phyloP scores from a whole-genome alignment of 225 moss, liverwort and hornwort genomes.

The Thuidium tamariscinum region DNA sequence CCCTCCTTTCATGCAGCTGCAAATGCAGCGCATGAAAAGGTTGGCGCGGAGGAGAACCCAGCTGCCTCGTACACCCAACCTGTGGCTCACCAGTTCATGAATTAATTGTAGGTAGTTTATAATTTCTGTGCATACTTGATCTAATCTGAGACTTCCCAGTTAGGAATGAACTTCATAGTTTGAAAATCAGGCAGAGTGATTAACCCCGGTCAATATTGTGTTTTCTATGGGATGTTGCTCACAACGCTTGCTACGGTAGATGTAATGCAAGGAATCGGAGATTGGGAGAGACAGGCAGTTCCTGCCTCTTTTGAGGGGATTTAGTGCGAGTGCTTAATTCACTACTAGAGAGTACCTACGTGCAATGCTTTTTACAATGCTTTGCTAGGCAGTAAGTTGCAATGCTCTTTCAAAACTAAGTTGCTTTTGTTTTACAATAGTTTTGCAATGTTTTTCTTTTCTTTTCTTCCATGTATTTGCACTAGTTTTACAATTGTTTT shows the following conservation, averaged over 20 bases:
- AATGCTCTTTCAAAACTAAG: too few relatives aligned
- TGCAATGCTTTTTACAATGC: background rate
- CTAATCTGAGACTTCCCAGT: background rate
- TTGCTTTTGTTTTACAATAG: background rate
- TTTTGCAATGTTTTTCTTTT: background rate
- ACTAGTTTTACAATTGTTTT: background rate
- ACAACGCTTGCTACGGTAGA: background rate
- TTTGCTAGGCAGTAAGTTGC: background rate
- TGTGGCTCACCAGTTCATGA: slow-evolving; percentile 9
- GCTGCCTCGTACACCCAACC: background rate
- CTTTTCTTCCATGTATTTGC: background rate
- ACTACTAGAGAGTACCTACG: background rate
- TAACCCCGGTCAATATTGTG: background rate
- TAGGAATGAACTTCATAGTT: background rate
- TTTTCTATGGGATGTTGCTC: background rate
- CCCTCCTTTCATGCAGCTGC: background rate
- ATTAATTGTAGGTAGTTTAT: background rate
- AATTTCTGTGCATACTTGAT: background rate
- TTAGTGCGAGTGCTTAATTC: background rate
- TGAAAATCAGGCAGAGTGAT: background rate
- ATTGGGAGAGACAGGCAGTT: too few relatives aligned
- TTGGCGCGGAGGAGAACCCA: background rate
- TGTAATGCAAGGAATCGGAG: too few relatives aligned
- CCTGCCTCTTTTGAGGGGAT: too few relatives aligned
- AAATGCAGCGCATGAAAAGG: background rate